Evolutionary conservation across 202 grass and related monocot species (phyloP), one percentile per base, ranked within the genome.

Genomic region (Schoenoplectus tabernaemontani): DNA sequence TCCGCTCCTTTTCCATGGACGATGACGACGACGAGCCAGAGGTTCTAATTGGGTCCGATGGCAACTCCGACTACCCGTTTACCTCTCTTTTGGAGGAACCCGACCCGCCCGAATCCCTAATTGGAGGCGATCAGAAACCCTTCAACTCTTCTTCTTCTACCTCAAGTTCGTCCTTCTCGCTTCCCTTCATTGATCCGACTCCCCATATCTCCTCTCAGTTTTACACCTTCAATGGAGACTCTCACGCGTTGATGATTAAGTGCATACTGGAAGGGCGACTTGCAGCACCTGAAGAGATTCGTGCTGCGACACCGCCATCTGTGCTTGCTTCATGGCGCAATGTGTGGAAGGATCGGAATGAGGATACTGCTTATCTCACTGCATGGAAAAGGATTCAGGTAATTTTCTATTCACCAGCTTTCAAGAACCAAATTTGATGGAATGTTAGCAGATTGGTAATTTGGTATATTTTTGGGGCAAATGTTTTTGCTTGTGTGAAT

Each of bases 341-440:
- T 3, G 96, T 98, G 11, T 98, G 96, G 96, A 98, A 98, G 90
- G 96, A 98, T 84, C 90, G 96, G 8, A 98, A 98, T 87, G 96
- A 98, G 89, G 96, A 98, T 82, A 98, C 96, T 51, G 96, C 96
- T 41, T 98, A 98, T 77, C 91, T 98, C 86, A 98, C 96, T 22
- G 96, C 96, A 1, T 98, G 96, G 96, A 98, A 98, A 78, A 89
- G 96, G 73, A 92, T 98, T 84, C 96, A 95, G 78, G 78, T 80
- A 80, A 64, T 50, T 65, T 33, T 13, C 51, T 3, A 30, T 46
- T 61, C 7, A 10, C 61, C 39, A 61, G 2, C 57, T n/a, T 61
- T 34, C 15, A 26, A 16, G 22, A 28, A 26, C 36, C 3, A 2
- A 78, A 78, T 43, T 43, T 43, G 26, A 17, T 78, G 34, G n/a